Percentiles rank a stretch among this genome's conserved stretches.
Evolutionary conservation across 495 filamentous ascomycete genomes (phyloP).

Genomic region (Trichoderma asperelloides): DNA sequence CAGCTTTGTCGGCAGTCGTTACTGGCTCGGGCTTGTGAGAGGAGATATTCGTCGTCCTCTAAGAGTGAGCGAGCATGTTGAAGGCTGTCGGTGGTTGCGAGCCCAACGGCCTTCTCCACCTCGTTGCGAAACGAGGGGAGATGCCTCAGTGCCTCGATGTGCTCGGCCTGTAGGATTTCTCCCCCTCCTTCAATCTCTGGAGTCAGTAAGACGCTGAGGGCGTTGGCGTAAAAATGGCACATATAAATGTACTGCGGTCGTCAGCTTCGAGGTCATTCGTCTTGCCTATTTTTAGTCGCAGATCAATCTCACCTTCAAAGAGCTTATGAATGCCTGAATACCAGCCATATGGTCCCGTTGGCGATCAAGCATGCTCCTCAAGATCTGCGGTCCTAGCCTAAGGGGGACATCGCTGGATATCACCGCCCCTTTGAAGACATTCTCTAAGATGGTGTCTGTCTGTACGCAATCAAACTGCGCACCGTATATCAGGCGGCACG

Average conservation of each 20-base stretch:
- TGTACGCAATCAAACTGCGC: conserved; percentile 78
- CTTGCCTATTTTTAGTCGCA: neutral
- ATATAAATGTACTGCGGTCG: conserved; percentile 73
- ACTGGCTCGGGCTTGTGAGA: conserved; percentile 13
- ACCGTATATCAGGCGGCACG: conserved; percentile 61
- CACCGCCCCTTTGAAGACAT: conserved; percentile 64
- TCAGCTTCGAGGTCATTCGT: neutral
- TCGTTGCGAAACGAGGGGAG: conserved; percentile 65
- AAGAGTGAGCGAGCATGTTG: conserved; percentile 29
- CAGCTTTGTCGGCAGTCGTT: conserved; percentile 16
- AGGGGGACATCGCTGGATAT: conserved; percentile 44
- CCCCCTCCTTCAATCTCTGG: conserved; percentile 23
- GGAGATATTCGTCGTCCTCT: conserved; percentile 30
- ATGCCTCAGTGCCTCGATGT: conserved; percentile 68
- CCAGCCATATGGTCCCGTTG: conserved; percentile 82
- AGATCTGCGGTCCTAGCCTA: conserved; percentile 58
- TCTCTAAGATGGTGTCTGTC: conserved; percentile 64
- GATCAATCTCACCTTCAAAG: conserved; percentile 57
- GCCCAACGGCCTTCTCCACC: conserved; percentile 32
- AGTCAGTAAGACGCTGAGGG: conserved; percentile 57
- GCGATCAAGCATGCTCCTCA: conserved; percentile 59
- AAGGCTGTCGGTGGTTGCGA: conserved; percentile 16
- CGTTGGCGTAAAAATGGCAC: conserved; percentile 92
- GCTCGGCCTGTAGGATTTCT: conserved; percentile 41
- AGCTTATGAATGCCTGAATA: conserved; percentile 67